Evolutionary conservation across 768 basidiomycete genomes (phyloP).

Genomic region (Lentinula edodes): DNA sequence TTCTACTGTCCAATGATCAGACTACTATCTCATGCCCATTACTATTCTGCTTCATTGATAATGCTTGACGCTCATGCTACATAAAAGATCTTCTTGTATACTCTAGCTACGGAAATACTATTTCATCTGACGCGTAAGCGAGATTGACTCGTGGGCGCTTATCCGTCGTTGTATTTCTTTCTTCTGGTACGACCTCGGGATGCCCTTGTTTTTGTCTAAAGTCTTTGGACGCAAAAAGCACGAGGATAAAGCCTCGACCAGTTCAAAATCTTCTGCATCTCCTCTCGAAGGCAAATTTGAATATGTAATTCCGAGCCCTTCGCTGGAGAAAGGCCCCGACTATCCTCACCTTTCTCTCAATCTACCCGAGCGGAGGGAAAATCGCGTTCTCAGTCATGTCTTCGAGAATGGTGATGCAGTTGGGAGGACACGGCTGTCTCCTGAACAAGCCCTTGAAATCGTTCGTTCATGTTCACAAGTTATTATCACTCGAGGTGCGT

Average conservation of each 20-base stretch:
- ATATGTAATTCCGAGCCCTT: constrained; percentile 51
- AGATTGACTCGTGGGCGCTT: not conserved
- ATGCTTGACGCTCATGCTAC: not conserved
- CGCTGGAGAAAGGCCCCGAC: constrained; percentile 29
- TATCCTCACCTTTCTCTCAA: constrained; percentile 59
- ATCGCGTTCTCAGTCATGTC: constrained; percentile 48
- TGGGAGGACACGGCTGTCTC: constrained; percentile 52
- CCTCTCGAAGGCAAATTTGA: constrained; percentile 75
- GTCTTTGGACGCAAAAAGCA: constrained; percentile 71
- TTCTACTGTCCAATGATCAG: not conserved
- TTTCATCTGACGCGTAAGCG: not conserved
- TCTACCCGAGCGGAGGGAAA: constrained; percentile 46
- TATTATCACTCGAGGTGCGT: constrained; percentile 59
- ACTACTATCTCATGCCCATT: not conserved
- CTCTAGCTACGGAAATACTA: not conserved
- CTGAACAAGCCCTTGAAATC: constrained; percentile 57
- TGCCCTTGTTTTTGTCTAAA: constrained; percentile 72
- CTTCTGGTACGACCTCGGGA: constrained; percentile 24
- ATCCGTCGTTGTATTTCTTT: not conserved
- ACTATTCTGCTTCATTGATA: not conserved
- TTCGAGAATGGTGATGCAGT: constrained; percentile 59
- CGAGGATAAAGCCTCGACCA: constrained; percentile 42
- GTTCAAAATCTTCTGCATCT: constrained; percentile 32
- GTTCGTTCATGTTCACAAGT: constrained; percentile 65
- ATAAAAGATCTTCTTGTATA: not conserved